Evolutionary conservation across 169 alveolate genomes (phyloP).

Genomic region (Plasmodium reichenowi): DNA sequence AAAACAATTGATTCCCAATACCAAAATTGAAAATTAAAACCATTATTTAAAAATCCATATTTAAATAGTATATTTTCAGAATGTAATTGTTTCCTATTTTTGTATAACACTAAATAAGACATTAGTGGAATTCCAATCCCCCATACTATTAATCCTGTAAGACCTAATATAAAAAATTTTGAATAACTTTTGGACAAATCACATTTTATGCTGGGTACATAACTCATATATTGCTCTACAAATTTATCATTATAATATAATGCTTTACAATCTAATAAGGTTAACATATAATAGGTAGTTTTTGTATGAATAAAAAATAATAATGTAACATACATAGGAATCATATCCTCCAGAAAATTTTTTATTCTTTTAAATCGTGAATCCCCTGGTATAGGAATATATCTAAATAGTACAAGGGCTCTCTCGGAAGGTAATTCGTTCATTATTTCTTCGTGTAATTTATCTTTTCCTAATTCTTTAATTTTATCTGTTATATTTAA

Average conservation of each 20-base stretch:
- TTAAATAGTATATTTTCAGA: constrained; percentile 85
- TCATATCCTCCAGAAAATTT: constrained; percentile 89
- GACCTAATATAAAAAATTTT: constrained; percentile 85
- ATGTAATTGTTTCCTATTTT: constrained; percentile 84
- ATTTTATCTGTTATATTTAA: constrained; percentile 78
- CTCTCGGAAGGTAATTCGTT: constrained; percentile 86
- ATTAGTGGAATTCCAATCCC: constrained; percentile 89
- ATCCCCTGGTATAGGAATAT: constrained; percentile 88
- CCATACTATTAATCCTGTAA: constrained; percentile 86
- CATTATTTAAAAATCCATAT: constrained; percentile 89
- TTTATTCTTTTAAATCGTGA: constrained; percentile 79
- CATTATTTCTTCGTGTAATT: constrained; percentile 76
- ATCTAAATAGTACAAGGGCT: constrained; percentile 85
- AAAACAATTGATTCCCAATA: constrained; percentile 90
- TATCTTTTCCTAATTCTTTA: constrained; percentile 74
- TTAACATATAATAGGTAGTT: constrained; percentile 85
- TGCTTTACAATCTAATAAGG: constrained; percentile 86
- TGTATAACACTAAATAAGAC: constrained; percentile 83
- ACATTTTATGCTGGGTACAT: constrained; percentile 84
- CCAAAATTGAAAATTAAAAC: constrained; percentile 88
- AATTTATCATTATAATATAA: constrained; percentile 78
- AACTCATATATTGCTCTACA: constrained; percentile 74
- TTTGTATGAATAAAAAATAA: constrained; percentile 86
- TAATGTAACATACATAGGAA: constrained; percentile 90
- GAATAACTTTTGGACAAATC: constrained; percentile 78